These are phyloP conservation scores for Rhododendron molle DNA, from an alignment of 148 eudicot species.

Conservation along the genomic window DNA sequence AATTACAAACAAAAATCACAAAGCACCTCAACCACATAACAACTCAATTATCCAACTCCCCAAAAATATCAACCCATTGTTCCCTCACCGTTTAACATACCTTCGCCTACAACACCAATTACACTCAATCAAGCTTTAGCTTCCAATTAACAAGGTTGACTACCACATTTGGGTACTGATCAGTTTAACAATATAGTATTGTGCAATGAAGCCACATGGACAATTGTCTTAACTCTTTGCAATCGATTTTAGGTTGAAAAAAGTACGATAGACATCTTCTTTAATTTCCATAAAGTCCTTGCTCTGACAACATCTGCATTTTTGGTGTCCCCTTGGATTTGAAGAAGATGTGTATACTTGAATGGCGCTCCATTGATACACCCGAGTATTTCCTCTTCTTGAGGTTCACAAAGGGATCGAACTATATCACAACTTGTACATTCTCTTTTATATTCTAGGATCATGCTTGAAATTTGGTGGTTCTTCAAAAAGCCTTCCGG, in stretches of 20 bases:
- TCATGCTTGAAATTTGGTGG: slow-evolving; percentile 43
- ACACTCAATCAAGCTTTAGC: neutral
- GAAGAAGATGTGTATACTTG: slow-evolving; percentile 40
- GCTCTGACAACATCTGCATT: slow-evolving; percentile 66
- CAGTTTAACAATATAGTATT: neutral
- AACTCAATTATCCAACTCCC: neutral
- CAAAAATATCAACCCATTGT: neutral
- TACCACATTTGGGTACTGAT: neutral
- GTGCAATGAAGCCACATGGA: too few relatives aligned
- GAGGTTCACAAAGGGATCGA: slow-evolving; percentile 53
- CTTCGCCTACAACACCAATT: too few relatives aligned
- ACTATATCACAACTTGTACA: slow-evolving; percentile 61
- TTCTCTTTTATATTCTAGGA: slow-evolving; percentile 67
- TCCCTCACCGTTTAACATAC: neutral
- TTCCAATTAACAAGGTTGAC: neutral
- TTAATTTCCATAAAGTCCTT: slow-evolving; percentile 55
- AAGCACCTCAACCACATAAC: neutral
- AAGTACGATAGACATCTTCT: neutral
- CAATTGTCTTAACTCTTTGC: too few relatives aligned
- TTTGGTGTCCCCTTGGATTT: slow-evolving; percentile 33
- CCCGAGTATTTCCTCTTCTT: slow-evolving; percentile 21
- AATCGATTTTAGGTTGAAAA: slow-evolving; percentile 2
- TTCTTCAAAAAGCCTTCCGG: slow-evolving; percentile 49
- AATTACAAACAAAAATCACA: neutral
- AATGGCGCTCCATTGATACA: slow-evolving; percentile 14